Conservation (phyloP, 345 rosid species). For the Hevea brasiliensis region DNA sequence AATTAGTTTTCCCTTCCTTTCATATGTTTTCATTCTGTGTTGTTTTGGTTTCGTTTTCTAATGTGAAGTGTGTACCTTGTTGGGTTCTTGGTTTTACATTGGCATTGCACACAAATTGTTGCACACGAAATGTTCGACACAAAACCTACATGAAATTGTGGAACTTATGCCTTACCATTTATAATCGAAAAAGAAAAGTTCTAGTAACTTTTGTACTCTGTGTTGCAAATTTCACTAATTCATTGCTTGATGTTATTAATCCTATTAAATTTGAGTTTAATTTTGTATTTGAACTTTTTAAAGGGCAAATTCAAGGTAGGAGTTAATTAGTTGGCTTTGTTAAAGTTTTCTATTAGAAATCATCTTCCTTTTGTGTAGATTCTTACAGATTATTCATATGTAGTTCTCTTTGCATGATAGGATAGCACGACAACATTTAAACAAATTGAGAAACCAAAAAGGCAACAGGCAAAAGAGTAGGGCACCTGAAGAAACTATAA, state of each 20-base stretch:
- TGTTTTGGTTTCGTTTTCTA: too few species aligned
- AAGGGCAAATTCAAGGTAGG: neutral
- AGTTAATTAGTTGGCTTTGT: neutral
- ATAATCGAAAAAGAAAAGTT: neutral
- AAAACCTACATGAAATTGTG: too few species aligned
- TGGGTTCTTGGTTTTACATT: too few species aligned
- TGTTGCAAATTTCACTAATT: neutral
- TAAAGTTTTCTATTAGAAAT: neutral
- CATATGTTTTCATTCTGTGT: too few species aligned
- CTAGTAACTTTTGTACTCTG: neutral
- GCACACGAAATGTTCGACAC: too few species aligned
- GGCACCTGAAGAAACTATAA: constrained; percentile 34
- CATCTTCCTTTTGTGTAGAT: neutral
- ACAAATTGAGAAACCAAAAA: constrained; percentile 40
- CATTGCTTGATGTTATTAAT: neutral
- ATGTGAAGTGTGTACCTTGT: too few species aligned
- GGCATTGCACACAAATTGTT: too few species aligned
- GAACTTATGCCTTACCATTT: neutral
- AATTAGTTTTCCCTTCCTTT: too few species aligned
- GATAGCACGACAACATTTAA: constrained; percentile 49
- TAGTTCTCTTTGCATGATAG: constrained; percentile 42
- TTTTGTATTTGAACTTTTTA: neutral
- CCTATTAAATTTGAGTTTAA: neutral
- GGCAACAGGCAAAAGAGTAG: constrained; percentile 39
- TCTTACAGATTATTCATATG: constrained; percentile 17